Base-by-base conservation (phyloP, 225 moss, liverwort and hornwort species). In the Bryoerythrophyllum caledonicum region DNA sequence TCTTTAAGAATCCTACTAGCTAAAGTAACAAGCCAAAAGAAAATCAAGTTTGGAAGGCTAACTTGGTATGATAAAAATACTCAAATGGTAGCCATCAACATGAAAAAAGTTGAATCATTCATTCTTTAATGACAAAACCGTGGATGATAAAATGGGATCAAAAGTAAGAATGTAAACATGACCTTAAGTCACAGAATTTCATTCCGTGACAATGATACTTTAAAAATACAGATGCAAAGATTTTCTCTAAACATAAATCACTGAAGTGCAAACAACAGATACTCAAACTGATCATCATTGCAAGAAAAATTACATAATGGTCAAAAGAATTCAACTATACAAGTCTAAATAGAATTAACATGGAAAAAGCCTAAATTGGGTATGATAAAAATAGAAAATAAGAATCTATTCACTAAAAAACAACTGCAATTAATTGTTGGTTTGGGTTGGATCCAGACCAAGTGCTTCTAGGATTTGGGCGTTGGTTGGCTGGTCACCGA, bases 401-500 rank as follows among this genome's bases (percentile, higher is more conserved):
- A 38, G 1, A 1, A 38, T 1, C 9, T 38, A 38, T 8, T 10
- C 9, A 38, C 38, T 8, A 9, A 1, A 8, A 34, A 6, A 10
- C 9, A 38, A 8, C 38, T 38, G 9, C 9, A 38, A 38, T 38
- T 64, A 49, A 19, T 49, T 49, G 19, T 17, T 49, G 6, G 17
- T 71, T 76, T 23, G 73, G 41, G 70, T 83, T 30, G 82, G 73
- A 78, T 87, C 90, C 60, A 94, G 74, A 56, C 87, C 92, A 58
- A 91, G 83, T 16, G 92, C 94, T 70, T 86, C 82, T 55, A 97
- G 77, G 65, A 94, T 88, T 35, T 69, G 62, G 10, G 78, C 91
- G 68, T 91, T 92, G 3, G 90, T 82, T 26, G 89, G 83, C 49
- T 97, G 91, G 65, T 94, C 96, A 23, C 83, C 90, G 23, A 97